These are phyloP conservation scores for Alloteropsis semialata DNA, from an alignment of 176 grass and related monocot genomes.

Conservation along the genomic window DNA sequence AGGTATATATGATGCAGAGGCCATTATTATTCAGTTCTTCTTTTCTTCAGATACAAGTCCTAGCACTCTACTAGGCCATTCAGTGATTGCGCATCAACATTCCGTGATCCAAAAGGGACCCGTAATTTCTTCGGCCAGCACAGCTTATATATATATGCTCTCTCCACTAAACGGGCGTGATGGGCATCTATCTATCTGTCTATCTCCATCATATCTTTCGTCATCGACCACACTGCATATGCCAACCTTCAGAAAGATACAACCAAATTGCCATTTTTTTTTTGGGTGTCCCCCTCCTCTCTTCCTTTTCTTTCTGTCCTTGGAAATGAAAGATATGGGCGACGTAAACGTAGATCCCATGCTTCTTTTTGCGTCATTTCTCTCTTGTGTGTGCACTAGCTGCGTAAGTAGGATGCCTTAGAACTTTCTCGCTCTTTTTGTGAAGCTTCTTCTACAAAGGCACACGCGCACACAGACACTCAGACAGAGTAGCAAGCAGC, in stretches of 20 bases:
- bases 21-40: not conserved
- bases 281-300: not conserved
- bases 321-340: not conserved
- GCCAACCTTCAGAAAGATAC: not conserved
- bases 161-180: too few species aligned
- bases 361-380: not conserved
- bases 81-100: not conserved
- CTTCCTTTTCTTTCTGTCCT: not conserved
- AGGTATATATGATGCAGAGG: not conserved
- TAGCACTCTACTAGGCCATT: not conserved
- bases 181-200: not conserved
- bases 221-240: not conserved
- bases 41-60: not conserved
- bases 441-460: not conserved
- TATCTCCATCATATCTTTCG: not conserved
- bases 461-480: too few species aligned
- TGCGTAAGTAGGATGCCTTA: too few species aligned
- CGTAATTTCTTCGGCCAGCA: not conserved
- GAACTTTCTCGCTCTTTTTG: not conserved
- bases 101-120: not conserved
- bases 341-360: not conserved
- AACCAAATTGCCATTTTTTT: not conserved
- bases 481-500: too few species aligned
- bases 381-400: too few species aligned
- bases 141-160: not conserved